A percentile compares a stretch with the other conserved stretches of the same genome.
These are phyloP conservation scores for Cronartium quercuum DNA, from an alignment of 1,284 basidiomycete genomes.

Conservation along the genomic window DNA sequence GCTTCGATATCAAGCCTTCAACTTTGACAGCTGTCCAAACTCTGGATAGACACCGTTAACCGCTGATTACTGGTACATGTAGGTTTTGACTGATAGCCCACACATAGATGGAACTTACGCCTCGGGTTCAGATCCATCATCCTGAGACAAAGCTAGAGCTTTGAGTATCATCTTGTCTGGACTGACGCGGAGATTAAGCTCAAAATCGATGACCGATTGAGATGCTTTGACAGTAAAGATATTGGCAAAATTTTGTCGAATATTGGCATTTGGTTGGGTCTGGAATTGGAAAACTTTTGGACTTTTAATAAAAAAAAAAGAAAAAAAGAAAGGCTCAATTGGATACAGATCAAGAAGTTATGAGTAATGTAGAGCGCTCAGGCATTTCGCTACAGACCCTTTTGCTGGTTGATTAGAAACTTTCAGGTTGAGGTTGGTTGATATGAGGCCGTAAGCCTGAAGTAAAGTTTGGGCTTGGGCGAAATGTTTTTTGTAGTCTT, in stretches of 20 bases:
- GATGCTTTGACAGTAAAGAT: conserved; percentile 80
- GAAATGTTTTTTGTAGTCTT: conserved; percentile 84
- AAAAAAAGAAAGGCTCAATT: conserved; percentile 3
- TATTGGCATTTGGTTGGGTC: conserved; percentile 62
- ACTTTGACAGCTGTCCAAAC: conserved; percentile 55
- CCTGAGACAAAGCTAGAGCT: conserved; percentile 1
- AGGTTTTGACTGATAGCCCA: too few relatives aligned
- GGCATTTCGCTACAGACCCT: conserved; percentile 60
- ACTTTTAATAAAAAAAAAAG: conserved; percentile 47
- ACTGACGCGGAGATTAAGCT: conserved; percentile 65
- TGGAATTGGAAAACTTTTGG: conserved; percentile 67
- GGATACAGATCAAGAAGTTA: neutral
- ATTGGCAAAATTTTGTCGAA: conserved; percentile 63
- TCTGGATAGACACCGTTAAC: too few relatives aligned
- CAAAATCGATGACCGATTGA: conserved; percentile 67
- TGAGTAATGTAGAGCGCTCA: neutral
- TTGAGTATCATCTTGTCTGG: conserved; percentile 54
- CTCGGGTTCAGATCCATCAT: conserved; percentile 31
- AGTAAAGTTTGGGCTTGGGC: conserved; percentile 74
- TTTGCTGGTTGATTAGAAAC: conserved; percentile 68
- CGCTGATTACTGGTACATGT: too few relatives aligned
- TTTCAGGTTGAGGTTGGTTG: conserved; percentile 61
- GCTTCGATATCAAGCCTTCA: conserved; percentile 72
- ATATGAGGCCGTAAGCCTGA: conserved; percentile 80
- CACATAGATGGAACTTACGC: too few relatives aligned